Percentiles rank a stretch among this genome's conserved stretches.
These are phyloP conservation scores for Metahyphopichia silvanorum DNA, from an alignment of 805 yeast species.

Conservation along the genomic window DNA sequence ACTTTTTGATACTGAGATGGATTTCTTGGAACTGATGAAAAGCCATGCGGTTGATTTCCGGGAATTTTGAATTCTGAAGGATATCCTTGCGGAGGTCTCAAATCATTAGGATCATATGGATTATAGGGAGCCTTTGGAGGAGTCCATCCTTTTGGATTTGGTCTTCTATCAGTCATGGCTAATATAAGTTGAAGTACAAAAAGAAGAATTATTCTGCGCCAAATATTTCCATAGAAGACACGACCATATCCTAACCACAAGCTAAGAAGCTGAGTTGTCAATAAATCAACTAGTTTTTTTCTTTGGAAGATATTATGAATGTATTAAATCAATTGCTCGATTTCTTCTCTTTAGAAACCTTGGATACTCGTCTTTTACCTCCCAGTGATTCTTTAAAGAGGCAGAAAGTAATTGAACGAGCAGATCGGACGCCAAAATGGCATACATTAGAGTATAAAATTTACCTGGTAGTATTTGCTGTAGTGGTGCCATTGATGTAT, in stretches of 20 bases:
- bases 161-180: slow-evolving; percentile 43
- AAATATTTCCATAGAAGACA: no score
- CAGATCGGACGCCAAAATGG: slow-evolving; percentile 61
- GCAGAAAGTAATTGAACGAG: slow-evolving; percentile 26
- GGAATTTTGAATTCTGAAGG: slow-evolving; percentile 79
- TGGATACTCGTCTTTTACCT: slow-evolving; percentile 50
- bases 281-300: no score
- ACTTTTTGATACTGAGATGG: slow-evolving; percentile 66
- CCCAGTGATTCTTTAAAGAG: slow-evolving; percentile 29
- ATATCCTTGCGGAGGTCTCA: slow-evolving; percentile 78
- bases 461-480: slow-evolving; percentile 58
- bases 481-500: slow-evolving; percentile 81
- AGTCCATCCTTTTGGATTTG: slow-evolving; percentile 77
- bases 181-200: no score
- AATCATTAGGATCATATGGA: slow-evolving; percentile 77
- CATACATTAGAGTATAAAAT: slow-evolving; percentile 67
- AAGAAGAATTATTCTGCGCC: no score
- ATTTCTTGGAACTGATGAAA: slow-evolving; percentile 58
- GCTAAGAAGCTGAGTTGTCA: no score
- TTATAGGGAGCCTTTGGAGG: slow-evolving; percentile 83
- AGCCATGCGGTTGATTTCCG: slow-evolving; percentile 52
- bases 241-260: no score
- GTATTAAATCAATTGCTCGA: slow-evolving; percentile 16
- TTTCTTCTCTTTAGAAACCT: slow-evolving; percentile 49
- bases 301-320: no score